phyloP scores from a whole-genome alignment of 2,329 filamentous ascomycete species.

The Aspergillus brunneoviolaceus region DNA sequence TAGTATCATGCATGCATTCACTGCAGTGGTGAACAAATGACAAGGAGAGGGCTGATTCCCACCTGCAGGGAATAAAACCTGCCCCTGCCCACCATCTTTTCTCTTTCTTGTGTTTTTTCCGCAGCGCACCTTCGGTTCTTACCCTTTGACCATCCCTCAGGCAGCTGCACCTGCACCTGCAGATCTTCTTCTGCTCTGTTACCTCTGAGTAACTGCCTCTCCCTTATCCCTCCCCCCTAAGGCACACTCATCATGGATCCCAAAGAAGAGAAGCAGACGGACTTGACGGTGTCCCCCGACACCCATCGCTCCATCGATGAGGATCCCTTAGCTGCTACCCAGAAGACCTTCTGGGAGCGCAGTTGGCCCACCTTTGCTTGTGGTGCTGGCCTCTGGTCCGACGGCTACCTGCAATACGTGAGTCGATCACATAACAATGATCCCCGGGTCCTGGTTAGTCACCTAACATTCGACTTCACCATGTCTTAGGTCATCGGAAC shows the following conservation, averaged over 20 bases:
- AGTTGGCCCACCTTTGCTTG: slow-evolving; percentile 78
- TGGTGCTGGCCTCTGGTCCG: slow-evolving; percentile 84
- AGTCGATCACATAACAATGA: neutral
- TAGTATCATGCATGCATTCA: neutral
- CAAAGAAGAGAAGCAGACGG: neutral
- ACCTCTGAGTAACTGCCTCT: too few species aligned
- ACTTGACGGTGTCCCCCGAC: neutral
- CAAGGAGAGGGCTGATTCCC: too few species aligned
- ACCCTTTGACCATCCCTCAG: neutral
- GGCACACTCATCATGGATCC: neutral
- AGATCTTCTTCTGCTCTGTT: too few species aligned
- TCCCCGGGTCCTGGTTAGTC: neutral
- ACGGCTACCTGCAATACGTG: slow-evolving; percentile 63
- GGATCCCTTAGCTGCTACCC: neutral
- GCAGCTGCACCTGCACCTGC: neutral
- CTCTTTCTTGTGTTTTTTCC: too few species aligned
- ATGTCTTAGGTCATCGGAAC: slow-evolving; percentile 70
- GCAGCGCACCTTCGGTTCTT: too few species aligned
- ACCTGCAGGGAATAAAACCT: too few species aligned
- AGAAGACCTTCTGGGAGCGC: slow-evolving; percentile 47
- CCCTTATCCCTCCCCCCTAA: neutral
- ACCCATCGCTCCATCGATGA: neutral
- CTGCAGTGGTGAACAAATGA: too few species aligned
- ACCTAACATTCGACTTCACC: neutral
- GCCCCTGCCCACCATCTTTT: too few species aligned